Evolutionary conservation across 371 early-diverging fungal genomes (phyloP).

Genomic region (Rhizopus stolonifer): DNA sequence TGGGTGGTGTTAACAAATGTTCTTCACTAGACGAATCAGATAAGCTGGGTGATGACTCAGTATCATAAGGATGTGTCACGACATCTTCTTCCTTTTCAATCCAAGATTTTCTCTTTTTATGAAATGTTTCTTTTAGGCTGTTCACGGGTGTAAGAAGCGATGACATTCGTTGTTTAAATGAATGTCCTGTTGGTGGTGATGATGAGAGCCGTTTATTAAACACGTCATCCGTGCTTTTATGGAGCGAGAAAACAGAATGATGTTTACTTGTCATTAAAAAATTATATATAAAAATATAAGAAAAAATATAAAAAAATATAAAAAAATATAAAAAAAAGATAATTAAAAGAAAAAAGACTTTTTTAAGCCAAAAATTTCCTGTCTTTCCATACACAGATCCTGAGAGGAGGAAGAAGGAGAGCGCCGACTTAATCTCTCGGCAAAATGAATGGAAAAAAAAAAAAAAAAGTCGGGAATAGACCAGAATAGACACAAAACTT

Average conservation of each 20-base stretch:
- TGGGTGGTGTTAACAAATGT: background rate
- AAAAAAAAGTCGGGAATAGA: background rate
- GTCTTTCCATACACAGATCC: background rate
- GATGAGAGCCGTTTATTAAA: background rate
- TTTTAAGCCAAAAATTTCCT: background rate
- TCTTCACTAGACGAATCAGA: too few relatives aligned
- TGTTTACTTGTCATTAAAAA: background rate
- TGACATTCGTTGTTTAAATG: slow-evolving; percentile 13
- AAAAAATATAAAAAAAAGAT: too few relatives aligned
- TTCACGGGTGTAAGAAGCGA: slow-evolving; percentile 17
- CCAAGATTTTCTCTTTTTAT: background rate
- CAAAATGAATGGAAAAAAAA: background rate
- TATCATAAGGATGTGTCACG: background rate
- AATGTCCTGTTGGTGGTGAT: background rate
- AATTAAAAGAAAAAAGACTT: background rate
- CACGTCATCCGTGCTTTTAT: background rate
- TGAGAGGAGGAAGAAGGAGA: too few relatives aligned
- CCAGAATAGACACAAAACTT: background rate
- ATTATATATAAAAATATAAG: background rate
- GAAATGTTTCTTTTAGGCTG: slow-evolving; percentile 10
- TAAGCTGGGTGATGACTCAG: background rate
- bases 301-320: too few relatives aligned
- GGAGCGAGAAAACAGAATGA: background rate
- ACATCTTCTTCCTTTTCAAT: background rate
- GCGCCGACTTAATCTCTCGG: background rate